Percentiles rank a stretch among this genome's conserved stretches.
phyloP scores from a whole-genome alignment of 257 asterid species.

The Verbena officinalis region DNA sequence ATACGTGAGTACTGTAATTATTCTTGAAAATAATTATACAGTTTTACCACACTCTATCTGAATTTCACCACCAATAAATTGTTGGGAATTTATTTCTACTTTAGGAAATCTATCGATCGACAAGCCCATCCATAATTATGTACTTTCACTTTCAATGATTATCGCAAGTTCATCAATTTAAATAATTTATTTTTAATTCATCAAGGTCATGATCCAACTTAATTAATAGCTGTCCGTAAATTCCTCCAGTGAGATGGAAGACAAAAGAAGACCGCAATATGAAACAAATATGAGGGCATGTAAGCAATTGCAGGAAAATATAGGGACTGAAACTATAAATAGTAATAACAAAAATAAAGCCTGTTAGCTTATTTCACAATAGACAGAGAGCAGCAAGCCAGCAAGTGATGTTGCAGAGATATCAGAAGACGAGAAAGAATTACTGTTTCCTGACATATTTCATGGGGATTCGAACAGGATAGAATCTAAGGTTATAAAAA shows the following conservation, averaged over 20 bases:
- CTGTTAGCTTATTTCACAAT: slow-evolving; percentile 9
- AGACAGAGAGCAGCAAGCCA: slow-evolving; percentile 34
- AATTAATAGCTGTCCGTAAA: too few species aligned
- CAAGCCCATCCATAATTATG: background rate
- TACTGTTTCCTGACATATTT: slow-evolving; percentile 30
- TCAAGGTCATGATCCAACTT: slow-evolving; percentile 13
- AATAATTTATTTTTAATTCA: background rate
- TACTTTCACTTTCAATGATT: background rate
- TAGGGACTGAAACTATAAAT: slow-evolving; percentile 28
- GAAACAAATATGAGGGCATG: slow-evolving; percentile 4
- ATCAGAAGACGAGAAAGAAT: slow-evolving; percentile 30
- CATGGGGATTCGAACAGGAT: slow-evolving; percentile 40
- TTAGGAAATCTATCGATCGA: background rate
- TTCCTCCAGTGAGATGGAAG: background rate
- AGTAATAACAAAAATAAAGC: slow-evolving; percentile 18
- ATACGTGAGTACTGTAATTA: too few species aligned
- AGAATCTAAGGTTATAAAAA: slow-evolving; percentile 39
- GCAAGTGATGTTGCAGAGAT: slow-evolving; percentile 22
- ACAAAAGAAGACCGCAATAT: background rate
- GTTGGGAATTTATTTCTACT: background rate
- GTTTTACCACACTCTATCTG: too few species aligned
- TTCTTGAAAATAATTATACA: too few species aligned
- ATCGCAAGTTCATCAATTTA: background rate
- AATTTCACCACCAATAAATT: background rate
- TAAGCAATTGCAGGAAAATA: background rate